Percentiles rank a stretch among this genome's conserved stretches.
phyloP scores from a whole-genome alignment of 805 yeast species.

The Martiniozyma abietophila region DNA sequence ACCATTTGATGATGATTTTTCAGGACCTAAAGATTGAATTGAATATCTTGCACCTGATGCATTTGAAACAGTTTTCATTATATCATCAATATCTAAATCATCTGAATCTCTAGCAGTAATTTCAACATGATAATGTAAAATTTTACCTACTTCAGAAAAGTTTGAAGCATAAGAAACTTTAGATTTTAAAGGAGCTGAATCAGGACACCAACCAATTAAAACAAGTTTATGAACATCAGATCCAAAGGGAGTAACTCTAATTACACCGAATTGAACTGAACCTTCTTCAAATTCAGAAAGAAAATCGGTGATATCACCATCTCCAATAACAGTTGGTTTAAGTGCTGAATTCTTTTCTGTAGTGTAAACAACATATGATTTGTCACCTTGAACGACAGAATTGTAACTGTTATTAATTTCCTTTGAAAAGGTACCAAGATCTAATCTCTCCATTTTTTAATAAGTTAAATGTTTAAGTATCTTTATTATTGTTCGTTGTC shows the following conservation, averaged over 20 bases:
- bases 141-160: conserved; percentile 64
- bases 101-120: conserved; percentile 92
- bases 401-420: conserved; percentile 70
- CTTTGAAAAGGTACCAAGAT: conserved; percentile 60
- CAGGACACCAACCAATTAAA: conserved; percentile 95
- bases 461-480: no score
- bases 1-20: conserved; percentile 18
- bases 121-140: conserved; percentile 88
- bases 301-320: conserved; percentile 67
- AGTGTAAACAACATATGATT: conserved; percentile 72
- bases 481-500: no score
- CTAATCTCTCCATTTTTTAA: conserved; percentile 42
- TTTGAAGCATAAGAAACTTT: conserved; percentile 70
- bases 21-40: conserved; percentile 32
- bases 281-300: conserved; percentile 78
- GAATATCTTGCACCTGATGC: conserved; percentile 97
- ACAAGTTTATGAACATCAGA: conserved; percentile 80
- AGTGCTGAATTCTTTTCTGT: conserved; percentile 50
- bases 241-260: conserved; percentile 83
- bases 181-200: conserved; percentile 75
- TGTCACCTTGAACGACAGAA: conserved; percentile 69
- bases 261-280: conserved; percentile 82
- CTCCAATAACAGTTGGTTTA: conserved; percentile 41
- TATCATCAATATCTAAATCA: conserved; percentile 73
- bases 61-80: conserved; percentile 66